phyloP scores from a whole-genome alignment of 495 filamentous ascomycete species.

The Penicillium dipodomyicola region DNA sequence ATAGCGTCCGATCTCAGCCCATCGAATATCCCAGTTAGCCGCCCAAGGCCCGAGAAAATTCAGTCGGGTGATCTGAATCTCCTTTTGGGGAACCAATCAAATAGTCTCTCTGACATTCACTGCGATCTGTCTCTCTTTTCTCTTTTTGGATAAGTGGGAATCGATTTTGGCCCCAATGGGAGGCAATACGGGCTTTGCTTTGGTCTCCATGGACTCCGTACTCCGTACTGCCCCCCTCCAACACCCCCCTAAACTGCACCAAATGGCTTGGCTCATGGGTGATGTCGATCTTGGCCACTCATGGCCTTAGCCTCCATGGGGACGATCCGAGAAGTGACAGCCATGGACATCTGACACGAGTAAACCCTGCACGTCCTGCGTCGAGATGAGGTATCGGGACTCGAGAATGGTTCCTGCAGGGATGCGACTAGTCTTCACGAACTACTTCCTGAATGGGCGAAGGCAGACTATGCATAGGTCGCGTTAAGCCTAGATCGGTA shows the following conservation, averaged over 20 bases:
- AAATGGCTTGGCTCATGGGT: not conserved
- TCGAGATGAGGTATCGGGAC: constrained; percentile 7
- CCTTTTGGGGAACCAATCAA: constrained; percentile 12
- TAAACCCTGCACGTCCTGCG: constrained; percentile 23
- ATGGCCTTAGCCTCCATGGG: constrained; percentile 5
- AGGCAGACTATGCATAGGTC: not conserved
- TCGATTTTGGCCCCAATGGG: not conserved
- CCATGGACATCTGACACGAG: constrained; percentile 11
- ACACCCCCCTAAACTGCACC: not conserved
- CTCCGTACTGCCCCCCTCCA: not conserved
- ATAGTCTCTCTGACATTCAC: not conserved
- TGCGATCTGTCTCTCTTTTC: constrained; percentile 5
- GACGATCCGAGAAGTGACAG: constrained; percentile 12
- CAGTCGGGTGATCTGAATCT: constrained; percentile 17
- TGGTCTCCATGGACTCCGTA: not conserved
- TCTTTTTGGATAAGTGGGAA: not conserved
- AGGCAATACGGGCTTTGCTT: not conserved
- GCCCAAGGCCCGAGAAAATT: constrained; percentile 39
- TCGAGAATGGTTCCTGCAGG: constrained; percentile 21
- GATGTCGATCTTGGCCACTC: constrained; percentile 3
- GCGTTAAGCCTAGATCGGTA: not conserved
- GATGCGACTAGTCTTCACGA: constrained; percentile 23
- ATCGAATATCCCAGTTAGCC: constrained; percentile 39
- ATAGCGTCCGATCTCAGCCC: constrained; percentile 27
- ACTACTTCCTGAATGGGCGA: constrained; percentile 18